Conservation (phyloP, 306 rosid species). For the Quercus engelmannii region DNA sequence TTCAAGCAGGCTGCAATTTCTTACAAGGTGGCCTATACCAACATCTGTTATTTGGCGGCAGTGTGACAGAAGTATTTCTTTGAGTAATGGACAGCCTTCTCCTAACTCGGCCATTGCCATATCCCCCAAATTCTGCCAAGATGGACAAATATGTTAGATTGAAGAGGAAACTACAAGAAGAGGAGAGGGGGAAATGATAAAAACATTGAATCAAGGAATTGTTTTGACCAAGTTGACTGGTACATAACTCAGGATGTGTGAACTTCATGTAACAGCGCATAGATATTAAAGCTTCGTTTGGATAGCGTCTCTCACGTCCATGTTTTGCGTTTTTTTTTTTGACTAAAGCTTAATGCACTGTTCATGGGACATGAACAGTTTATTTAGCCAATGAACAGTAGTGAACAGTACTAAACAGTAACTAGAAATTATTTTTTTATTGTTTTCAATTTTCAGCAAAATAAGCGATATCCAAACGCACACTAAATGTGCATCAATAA, state of each 20-base stretch:
- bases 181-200: not conserved
- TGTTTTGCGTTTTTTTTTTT: no score
- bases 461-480: no score
- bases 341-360: no score
- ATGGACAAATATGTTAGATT: constrained; percentile 5
- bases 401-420: no score
- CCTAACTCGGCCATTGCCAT: constrained; percentile 86
- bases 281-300: not conserved
- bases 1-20: constrained; percentile 60
- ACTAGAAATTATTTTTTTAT: no score
- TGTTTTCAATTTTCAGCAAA: no score
- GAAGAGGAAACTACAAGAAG: not conserved
- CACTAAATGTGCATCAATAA: not conserved
- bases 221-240: not conserved
- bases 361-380: no score
- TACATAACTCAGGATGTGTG: not conserved
- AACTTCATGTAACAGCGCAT: not conserved
- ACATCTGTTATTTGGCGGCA: constrained; percentile 90
- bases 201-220: not conserved
- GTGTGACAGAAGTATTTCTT: constrained; percentile 75
- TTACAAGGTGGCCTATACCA: constrained; percentile 76
- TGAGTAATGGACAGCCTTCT: constrained; percentile 74
- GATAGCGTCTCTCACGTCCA: no score
- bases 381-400: no score
- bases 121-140: constrained; percentile 79